Evolutionary conservation across 768 basidiomycete species (phyloP).

Genomic region (Pleurotus ostreatus): DNA sequence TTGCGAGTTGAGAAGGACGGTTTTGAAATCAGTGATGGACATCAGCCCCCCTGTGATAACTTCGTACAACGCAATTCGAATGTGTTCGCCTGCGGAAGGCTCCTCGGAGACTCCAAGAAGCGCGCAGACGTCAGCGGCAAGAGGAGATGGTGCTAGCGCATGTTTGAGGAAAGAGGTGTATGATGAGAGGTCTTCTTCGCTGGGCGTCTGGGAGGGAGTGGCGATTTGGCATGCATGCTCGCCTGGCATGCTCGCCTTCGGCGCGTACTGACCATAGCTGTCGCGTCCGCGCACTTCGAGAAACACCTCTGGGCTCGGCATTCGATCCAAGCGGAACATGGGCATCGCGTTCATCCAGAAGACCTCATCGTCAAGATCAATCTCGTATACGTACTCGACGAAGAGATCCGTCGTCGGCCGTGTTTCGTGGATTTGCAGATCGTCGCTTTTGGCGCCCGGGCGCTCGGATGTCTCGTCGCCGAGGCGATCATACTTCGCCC

Average conservation of each 20-base stretch:
- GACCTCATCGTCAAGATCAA: conserved; percentile 24
- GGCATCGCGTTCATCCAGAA: conserved; percentile 15
- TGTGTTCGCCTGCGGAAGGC: conserved; percentile 5
- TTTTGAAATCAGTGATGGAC: neutral
- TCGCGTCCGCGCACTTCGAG: conserved; percentile 14
- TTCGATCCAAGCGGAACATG: conserved; percentile 9
- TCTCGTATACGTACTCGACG: conserved; percentile 25
- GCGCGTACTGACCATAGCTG: conserved; percentile 15
- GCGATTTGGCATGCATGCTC: conserved; percentile 15
- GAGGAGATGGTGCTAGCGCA: too few relatives aligned
- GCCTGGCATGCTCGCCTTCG: conserved; percentile 8
- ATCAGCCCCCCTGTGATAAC: conserved; percentile 12
- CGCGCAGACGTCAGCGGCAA: neutral
- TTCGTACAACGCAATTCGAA: conserved; percentile 14
- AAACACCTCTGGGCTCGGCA: conserved; percentile 13
- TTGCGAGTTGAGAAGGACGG: conserved; percentile 10
- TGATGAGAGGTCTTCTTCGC: conserved; percentile 3
- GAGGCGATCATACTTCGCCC: neutral
- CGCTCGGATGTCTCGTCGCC: neutral
- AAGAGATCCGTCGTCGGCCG: conserved; percentile 15
- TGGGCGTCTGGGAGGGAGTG: conserved; percentile 10
- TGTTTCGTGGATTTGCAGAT: neutral
- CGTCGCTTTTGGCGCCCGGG: neutral
- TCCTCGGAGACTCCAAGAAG: neutral
- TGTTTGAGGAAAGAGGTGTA: conserved; percentile 5